Base-by-base conservation (phyloP, 2,329 filamentous ascomycete genomes). In the Colletotrichum sp. region DNA sequence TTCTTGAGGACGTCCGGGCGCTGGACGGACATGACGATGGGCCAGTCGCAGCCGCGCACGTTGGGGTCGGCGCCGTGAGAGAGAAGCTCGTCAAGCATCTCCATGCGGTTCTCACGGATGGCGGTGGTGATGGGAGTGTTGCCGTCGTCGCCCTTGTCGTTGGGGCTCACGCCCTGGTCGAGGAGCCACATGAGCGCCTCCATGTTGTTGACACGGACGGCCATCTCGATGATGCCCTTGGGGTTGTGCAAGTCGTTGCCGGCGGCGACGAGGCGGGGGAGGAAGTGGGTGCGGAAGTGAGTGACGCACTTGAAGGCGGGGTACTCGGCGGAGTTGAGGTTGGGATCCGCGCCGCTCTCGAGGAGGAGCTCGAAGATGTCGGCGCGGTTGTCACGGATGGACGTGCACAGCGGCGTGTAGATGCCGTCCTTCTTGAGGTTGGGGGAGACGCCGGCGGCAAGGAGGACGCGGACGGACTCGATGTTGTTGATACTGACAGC, bases 261-360 rank as follows among this genome's bases (percentile, higher is more conserved):
- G 0, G 92, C 92, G 8, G 89, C 88, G 0, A 93, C 85, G 1
- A 94, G 86, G 8, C 88, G 85, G 0, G 91, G 90, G 0, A 94
- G 86, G 80, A 91, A 90, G 21, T 94, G 90, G 0, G 90, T 84
- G 28, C 92, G 88, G 80, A 92, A 89, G 81, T 94, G 92, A 0
- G 92, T 94, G 28, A 94, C 89, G 77, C 92, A 94, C 81, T 94
- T 94, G 87, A 92, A 94, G 6, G 89, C 86, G 0, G 93, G 93
- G 79, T 92, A 94, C 80, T 94, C 92, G 62, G 90, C 88, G 1
- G 92, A 91, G 8, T 88, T 88, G 0, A 91, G 82, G 79, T 94
- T 94, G 16, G 92, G 91, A 77, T 94, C 89, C 1, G 92, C 93
- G 5, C 90, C 89, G 78, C 88, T 88, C 65, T 82, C 81, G 18